Conservation (phyloP, 257 asterid genomes). For the Ophiorrhiza pumila region DNA sequence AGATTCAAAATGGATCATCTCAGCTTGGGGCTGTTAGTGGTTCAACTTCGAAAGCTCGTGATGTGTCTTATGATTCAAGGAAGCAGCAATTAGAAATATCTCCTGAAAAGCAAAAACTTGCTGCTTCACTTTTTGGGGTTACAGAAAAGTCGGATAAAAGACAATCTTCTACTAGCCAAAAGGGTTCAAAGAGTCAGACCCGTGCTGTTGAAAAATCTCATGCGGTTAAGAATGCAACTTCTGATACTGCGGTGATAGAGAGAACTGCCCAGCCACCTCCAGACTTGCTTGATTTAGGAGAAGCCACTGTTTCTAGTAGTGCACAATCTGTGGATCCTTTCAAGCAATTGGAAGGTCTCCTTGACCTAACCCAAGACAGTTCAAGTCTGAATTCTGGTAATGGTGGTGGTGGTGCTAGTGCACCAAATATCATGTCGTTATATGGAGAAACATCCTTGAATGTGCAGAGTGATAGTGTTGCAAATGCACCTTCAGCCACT, state of each 20-base stretch:
- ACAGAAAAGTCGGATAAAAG: slow-evolving; percentile 52
- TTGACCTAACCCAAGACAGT: slow-evolving; percentile 51
- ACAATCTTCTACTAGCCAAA: slow-evolving; percentile 47
- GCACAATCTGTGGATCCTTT: slow-evolving; percentile 68
- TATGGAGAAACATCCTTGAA: slow-evolving; percentile 53
- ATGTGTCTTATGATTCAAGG: slow-evolving; percentile 50
- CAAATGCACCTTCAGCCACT: slow-evolving; percentile 23
- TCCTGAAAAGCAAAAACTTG: slow-evolving; percentile 83
- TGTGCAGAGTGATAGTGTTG: slow-evolving; percentile 29
- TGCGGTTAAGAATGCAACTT: slow-evolving; percentile 33
- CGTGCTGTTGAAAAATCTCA: slow-evolving; percentile 48
- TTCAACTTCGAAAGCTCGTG: slow-evolving; percentile 40
- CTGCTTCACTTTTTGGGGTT: slow-evolving; percentile 91
- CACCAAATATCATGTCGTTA: slow-evolving; percentile 58
- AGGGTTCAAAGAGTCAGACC: slow-evolving; percentile 39
- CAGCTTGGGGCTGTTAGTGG: slow-evolving; percentile 37
- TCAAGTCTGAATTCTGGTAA: slow-evolving; percentile 34
- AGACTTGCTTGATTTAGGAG: slow-evolving; percentile 85
- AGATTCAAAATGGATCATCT: slow-evolving; percentile 53
- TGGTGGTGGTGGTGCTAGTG: slow-evolving; percentile 33
- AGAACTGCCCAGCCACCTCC: slow-evolving; percentile 65
- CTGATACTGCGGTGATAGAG: slow-evolving; percentile 38
- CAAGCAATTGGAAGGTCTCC: slow-evolving; percentile 83
- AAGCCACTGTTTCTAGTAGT: slow-evolving; percentile 43
- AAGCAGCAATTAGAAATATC: slow-evolving; percentile 59